Evolutionary conservation across 164 flowering plant genomes (phyloP).

Genomic region (Umbellularia californica): DNA sequence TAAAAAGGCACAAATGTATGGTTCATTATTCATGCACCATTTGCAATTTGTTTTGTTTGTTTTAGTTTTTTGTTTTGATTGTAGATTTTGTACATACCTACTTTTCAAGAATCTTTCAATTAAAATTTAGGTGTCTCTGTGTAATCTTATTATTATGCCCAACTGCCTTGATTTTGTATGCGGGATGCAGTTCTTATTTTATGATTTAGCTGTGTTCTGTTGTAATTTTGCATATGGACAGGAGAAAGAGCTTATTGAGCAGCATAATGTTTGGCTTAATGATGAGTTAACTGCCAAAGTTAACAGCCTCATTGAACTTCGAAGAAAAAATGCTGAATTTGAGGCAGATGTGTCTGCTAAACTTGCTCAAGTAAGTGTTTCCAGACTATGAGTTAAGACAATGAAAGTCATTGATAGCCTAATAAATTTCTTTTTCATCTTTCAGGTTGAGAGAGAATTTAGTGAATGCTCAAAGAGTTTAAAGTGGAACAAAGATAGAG

Average conservation of each 20-base stretch:
- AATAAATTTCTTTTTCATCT: neutral
- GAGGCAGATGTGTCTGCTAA: constrained; percentile 82
- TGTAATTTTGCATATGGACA: constrained; percentile 22
- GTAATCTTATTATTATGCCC: neutral
- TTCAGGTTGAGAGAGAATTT: constrained; percentile 61
- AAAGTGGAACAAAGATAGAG: constrained; percentile 63
- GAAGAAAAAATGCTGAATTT: constrained; percentile 49
- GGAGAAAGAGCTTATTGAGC: constrained; percentile 93
- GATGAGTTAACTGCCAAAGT: constrained; percentile 75
- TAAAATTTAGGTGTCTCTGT: no score
- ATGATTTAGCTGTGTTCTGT: neutral
- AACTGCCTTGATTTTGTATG: neutral
- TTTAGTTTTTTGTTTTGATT: neutral
- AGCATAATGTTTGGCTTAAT: constrained; percentile 87
- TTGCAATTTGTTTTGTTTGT: neutral
- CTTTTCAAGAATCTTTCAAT: no score
- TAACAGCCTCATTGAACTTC: constrained; percentile 43
- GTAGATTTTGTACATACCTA: neutral
- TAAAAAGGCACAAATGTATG: no score
- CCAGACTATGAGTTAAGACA: neutral
- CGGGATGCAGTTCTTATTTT: neutral
- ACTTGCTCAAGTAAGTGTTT: constrained; percentile 55
- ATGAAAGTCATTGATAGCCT: neutral
- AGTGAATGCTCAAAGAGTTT: constrained; percentile 60
- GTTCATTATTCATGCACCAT: no score